Conservation (phyloP, 73 alveolate species). For the Symbiodinium natans region DNA sequence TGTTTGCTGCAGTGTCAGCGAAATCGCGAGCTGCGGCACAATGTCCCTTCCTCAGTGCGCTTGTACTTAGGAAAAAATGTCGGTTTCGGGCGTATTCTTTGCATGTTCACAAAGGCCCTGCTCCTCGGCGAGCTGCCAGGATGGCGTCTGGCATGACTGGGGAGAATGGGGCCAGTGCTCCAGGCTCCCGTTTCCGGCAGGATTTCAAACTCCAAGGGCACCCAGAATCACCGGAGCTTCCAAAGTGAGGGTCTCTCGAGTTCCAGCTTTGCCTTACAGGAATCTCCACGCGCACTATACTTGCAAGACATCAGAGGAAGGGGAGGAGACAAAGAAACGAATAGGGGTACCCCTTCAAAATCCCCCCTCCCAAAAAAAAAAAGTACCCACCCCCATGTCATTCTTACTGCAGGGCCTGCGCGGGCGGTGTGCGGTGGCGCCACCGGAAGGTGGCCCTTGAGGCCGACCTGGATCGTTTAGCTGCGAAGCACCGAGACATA, state of each 20-base stretch:
- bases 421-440: constrained; percentile 77
- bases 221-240: background rate
- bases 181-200: background rate
- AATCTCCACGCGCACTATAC: background rate
- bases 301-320: background rate
- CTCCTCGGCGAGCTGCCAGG: constrained; percentile 6
- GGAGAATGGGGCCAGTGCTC: constrained; percentile 58
- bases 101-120: constrained; percentile 52
- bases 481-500: background rate
- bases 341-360: no score
- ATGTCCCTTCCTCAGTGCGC: background rate
- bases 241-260: no score
- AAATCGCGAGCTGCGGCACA: constrained; percentile 11
- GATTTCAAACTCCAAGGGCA: background rate
- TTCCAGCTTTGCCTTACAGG: no score
- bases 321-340: background rate
- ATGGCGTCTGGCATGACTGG: constrained; percentile 60
- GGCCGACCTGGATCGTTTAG: background rate
- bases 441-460: constrained; percentile 23
- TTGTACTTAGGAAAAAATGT: no score
- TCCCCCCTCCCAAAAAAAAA: no score
- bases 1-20: constrained; percentile 26
- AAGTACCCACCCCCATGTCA: no score
- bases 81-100: no score
- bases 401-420: constrained; percentile 87